phyloP scores from a whole-genome alignment of 208 protist genomes.

The Herpetomonas samuelpessoai region DNA sequence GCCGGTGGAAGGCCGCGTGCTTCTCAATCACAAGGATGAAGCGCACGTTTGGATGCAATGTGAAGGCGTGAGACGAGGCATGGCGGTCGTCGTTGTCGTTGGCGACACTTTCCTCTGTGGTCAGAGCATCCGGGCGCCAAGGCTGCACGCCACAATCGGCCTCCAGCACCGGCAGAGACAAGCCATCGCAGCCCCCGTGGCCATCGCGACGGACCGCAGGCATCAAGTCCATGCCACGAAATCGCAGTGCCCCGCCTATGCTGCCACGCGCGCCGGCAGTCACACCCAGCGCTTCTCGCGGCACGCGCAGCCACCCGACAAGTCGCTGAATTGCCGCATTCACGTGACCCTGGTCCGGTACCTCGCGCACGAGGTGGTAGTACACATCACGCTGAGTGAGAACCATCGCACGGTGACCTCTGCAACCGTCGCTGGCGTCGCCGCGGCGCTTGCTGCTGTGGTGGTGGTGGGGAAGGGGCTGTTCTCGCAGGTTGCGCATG shows the following conservation, averaged over 20 bases:
- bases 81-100: too few species aligned
- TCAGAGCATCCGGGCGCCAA: background rate
- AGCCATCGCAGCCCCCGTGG: constrained; percentile 16
- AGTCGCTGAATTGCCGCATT: constrained; percentile 48
- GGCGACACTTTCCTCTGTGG: too few species aligned
- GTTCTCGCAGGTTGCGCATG: too few species aligned
- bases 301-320: constrained; percentile 37
- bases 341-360: constrained; percentile 49
- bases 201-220: background rate
- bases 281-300: constrained; percentile 64
- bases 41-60: constrained; percentile 37
- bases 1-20: constrained; percentile 69
- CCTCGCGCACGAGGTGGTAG: constrained; percentile 64
- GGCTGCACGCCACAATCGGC: constrained; percentile 26
- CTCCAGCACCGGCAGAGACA: constrained; percentile 21
- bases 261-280: constrained; percentile 62
- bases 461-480: too few species aligned
- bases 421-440: too few species aligned
- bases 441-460: too few species aligned
- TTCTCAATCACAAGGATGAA: constrained; percentile 86
- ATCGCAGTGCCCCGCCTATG: constrained; percentile 52
- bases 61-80: constrained; percentile 21
- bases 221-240: constrained; percentile 30
- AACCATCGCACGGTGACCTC: too few species aligned
- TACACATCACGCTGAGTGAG: constrained; percentile 87